Evolutionary conservation across 768 basidiomycete genomes (phyloP).

Genomic region (Trametes punicea): DNA sequence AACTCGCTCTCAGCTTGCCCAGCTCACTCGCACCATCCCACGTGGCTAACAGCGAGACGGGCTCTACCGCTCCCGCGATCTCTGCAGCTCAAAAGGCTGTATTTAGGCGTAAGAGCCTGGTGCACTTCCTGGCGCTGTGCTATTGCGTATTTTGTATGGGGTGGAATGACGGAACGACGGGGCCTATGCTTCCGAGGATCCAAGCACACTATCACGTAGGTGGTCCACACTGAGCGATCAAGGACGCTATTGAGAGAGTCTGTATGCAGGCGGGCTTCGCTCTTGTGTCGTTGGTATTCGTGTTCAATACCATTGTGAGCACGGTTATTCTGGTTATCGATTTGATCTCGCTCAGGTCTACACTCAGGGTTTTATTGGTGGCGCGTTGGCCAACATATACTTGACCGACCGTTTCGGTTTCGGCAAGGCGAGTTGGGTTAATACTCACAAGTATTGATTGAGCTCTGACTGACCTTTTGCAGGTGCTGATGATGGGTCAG

Average conservation of each 20-base stretch:
- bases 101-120: conserved; percentile 16
- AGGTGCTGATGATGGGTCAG: conserved; percentile 5
- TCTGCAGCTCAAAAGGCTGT: conserved; percentile 15
- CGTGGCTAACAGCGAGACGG: neutral
- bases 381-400: conserved; percentile 47
- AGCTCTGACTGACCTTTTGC: neutral
- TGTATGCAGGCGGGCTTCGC: conserved; percentile 43
- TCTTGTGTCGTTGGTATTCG: conserved; percentile 60
- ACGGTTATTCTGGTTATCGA: neutral
- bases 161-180: conserved; percentile 76
- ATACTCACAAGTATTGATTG: too few relatives aligned
- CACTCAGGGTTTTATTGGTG: conserved; percentile 44
- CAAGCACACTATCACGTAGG: conserved; percentile 51
- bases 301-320: conserved; percentile 43
- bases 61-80: conserved; percentile 14
- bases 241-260: neutral
- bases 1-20: conserved; percentile 16
- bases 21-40: conserved; percentile 15
- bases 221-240: neutral
- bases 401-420: conserved; percentile 44
- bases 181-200: conserved; percentile 71
- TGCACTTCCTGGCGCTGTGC: conserved; percentile 56
- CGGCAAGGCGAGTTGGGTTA: conserved; percentile 37
- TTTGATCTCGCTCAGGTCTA: neutral
- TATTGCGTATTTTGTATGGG: conserved; percentile 59